Conservation (phyloP, 169 alveolate genomes). For the Eimeria sp. region DNA sequence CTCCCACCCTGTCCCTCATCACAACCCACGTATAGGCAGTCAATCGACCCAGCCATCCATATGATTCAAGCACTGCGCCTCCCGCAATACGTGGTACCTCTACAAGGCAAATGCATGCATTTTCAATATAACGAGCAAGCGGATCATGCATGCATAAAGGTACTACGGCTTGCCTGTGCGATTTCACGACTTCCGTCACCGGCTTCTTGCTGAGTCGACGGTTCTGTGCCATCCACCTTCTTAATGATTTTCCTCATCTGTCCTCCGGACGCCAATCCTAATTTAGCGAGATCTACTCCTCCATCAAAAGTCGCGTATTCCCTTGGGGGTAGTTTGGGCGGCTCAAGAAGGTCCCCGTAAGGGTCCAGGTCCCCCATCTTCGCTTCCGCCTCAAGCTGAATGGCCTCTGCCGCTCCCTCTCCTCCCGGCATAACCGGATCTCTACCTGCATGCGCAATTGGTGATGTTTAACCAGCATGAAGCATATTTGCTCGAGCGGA, state of each 20-base stretch:
- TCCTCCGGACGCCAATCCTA: constrained; percentile 70
- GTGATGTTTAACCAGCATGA: not conserved
- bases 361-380: constrained; percentile 22
- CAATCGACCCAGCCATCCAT: not conserved
- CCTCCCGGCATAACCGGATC: constrained; percentile 41
- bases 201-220: not conserved
- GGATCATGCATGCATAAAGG: not conserved
- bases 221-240: constrained; percentile 13
- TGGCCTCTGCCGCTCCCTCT: constrained; percentile 18
- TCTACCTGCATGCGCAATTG: not conserved
- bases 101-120: not conserved
- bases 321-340: constrained; percentile 23
- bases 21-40: no score
- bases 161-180: constrained; percentile 46
- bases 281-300: constrained; percentile 75
- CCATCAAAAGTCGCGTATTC: constrained; percentile 68
- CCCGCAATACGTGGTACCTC: not conserved
- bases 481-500: not conserved
- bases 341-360: constrained; percentile 63
- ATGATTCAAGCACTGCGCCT: not conserved
- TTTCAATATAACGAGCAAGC: not conserved
- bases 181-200: not conserved
- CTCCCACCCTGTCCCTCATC: not conserved
- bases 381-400: constrained; percentile 40
- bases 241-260: constrained; percentile 37